A percentile compares a stretch with the other conserved stretches of the same genome.
Conservation (phyloP, 768 basidiomycete species). For the Leccinum disarticulatum region DNA sequence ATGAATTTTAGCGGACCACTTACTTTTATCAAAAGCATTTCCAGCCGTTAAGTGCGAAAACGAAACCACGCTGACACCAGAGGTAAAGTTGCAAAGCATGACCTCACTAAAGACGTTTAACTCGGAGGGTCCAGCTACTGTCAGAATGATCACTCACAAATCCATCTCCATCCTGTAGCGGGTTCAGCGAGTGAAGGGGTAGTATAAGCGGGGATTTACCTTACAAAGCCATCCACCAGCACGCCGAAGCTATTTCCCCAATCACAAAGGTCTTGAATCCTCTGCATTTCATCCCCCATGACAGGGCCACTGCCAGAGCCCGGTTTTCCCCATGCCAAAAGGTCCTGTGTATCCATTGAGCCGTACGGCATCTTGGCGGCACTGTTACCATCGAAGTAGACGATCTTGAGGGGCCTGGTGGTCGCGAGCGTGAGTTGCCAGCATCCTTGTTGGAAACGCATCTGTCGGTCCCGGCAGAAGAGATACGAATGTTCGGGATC, state of each 20-base stretch:
- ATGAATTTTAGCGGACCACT: neutral
- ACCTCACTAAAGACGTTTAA: constrained; percentile 30
- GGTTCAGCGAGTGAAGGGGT: neutral
- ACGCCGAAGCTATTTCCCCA: constrained; percentile 43
- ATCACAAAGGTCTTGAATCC: constrained; percentile 41
- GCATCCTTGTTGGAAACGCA: constrained; percentile 1
- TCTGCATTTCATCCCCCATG: constrained; percentile 31
- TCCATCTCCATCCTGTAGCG: constrained; percentile 29
- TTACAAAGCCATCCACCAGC: constrained; percentile 42
- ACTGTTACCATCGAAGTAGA: constrained; percentile 56
- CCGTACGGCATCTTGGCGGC: constrained; percentile 44
- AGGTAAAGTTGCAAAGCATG: constrained; percentile 36
- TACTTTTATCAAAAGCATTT: neutral
- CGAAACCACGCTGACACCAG: constrained; percentile 29
- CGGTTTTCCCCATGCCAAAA: constrained; percentile 42
- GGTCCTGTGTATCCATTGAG: constrained; percentile 47
- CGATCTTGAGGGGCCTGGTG: constrained; percentile 38
- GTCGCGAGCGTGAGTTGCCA: constrained; percentile 20
- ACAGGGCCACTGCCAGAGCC: constrained; percentile 4
- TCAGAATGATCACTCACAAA: constrained; percentile 25
- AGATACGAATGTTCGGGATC: constrained; percentile 39
- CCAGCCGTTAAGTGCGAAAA: constrained; percentile 12
- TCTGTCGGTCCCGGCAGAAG: constrained; percentile 31
- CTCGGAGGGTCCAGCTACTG: neutral
- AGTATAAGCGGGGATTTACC: constrained; percentile 23